Conservation (phyloP, 2,329 filamentous ascomycete genomes). For the Neurospora sp. region DNA sequence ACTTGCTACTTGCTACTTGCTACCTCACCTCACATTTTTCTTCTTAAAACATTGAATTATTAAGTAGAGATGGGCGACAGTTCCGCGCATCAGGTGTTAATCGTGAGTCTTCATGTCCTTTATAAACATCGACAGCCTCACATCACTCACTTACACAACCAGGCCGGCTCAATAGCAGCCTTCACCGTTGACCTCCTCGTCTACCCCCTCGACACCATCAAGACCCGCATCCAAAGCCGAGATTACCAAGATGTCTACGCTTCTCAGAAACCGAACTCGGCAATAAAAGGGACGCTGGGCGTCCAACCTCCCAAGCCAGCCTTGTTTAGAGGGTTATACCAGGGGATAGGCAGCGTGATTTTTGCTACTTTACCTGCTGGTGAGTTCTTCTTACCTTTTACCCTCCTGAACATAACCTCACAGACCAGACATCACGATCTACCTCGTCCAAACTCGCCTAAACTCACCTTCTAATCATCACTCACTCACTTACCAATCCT, state of each 20-base stretch:
- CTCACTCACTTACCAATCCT: neutral
- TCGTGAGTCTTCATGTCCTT: no score
- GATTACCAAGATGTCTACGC: conserved; percentile 61
- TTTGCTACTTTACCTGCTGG: conserved; percentile 82
- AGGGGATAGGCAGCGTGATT: conserved; percentile 77
- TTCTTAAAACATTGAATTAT: no score
- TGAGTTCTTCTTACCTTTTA: conserved; percentile 24
- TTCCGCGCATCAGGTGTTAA: no score
- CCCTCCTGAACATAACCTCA: no score
- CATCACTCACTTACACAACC: neutral
- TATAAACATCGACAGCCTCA: no score
- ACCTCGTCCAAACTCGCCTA: neutral
- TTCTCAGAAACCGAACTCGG: conserved; percentile 43
- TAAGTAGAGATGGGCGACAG: no score
- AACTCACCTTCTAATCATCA: neutral
- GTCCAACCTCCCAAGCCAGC: neutral
- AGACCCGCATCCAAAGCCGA: conserved; percentile 74
- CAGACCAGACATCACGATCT: no score
- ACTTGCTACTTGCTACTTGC: no score
- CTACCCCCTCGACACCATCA: conserved; percentile 83
- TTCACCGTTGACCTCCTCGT: conserved; percentile 79
- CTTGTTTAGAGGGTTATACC: conserved; percentile 65
- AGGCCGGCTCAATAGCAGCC: conserved; percentile 79
- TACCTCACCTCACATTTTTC: no score
- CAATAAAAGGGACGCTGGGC: conserved; percentile 2